Conservation (phyloP, 164 flowering plant genomes). For the Vitis amurensis region DNA sequence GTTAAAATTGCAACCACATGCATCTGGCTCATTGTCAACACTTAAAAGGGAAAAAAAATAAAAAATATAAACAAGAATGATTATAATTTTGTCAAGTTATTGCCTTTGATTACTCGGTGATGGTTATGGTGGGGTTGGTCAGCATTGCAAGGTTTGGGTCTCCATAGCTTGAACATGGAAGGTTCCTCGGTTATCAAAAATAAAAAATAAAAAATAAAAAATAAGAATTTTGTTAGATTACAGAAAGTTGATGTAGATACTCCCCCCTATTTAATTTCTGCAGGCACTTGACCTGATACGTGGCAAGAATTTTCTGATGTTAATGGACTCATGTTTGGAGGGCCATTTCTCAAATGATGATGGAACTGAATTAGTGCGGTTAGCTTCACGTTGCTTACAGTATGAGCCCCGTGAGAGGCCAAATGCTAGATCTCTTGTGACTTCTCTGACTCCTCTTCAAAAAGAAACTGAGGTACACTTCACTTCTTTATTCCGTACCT, state of each 20-base stretch:
- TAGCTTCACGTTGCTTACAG: slow-evolving; percentile 57
- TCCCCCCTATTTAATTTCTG: not conserved
- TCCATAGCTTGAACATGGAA: no score
- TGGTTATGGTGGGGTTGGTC: no score
- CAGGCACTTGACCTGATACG: slow-evolving; percentile 64
- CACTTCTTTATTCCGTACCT: not conserved
- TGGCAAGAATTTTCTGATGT: slow-evolving; percentile 43
- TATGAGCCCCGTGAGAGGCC: slow-evolving; percentile 65
- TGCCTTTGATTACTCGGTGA: no score
- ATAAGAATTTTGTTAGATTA: no score
- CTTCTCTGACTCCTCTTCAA: slow-evolving; percentile 46
- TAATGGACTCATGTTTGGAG: slow-evolving; percentile 58
- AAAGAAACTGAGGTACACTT: slow-evolving; percentile 48
- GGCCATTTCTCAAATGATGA: slow-evolving; percentile 54
- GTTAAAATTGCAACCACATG: no score
- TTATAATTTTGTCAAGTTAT: no score
- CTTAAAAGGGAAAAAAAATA: no score
- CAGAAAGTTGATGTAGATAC: not conserved
- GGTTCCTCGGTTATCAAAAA: no score
- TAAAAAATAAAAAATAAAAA: no score
- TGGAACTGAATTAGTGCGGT: slow-evolving; percentile 47
- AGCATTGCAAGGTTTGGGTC: no score
- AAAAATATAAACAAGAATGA: no score
- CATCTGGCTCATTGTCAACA: no score
- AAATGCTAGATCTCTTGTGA: slow-evolving; percentile 45